Conservation (phyloP, 306 rosid genomes). For the Alnus rubra region DNA sequence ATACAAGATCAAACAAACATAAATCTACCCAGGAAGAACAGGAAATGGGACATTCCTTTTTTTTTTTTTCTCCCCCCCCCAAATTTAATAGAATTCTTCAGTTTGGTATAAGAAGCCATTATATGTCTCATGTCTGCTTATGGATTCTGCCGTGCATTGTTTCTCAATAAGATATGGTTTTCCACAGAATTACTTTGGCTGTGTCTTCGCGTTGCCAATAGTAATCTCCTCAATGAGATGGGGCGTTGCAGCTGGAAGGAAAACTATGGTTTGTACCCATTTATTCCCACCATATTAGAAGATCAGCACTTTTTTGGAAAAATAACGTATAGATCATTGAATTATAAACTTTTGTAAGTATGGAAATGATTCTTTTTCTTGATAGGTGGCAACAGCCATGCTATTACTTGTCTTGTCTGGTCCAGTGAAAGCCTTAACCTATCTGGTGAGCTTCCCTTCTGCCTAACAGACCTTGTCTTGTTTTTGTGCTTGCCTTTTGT, state of each 20-base stretch:
- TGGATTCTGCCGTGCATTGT: not conserved
- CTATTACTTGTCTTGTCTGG: constrained; percentile 88
- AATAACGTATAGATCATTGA: constrained; percentile 4
- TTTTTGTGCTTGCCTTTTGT: constrained; percentile 17
- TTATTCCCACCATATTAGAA: constrained; percentile 20
- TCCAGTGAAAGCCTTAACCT: constrained; percentile 86
- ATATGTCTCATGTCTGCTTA: not conserved
- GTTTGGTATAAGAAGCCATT: not conserved
- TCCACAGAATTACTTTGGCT: constrained; percentile 86
- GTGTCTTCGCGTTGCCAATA: constrained; percentile 90
- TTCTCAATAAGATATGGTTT: constrained; percentile 12
- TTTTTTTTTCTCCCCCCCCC: not conserved
- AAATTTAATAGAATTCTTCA: not conserved
- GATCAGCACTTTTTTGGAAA: constrained; percentile 20
- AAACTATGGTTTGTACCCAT: constrained; percentile 73
- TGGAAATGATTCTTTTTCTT: constrained; percentile 25
- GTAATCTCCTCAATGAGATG: constrained; percentile 98
- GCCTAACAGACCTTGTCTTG: not conserved
- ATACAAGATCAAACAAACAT: not conserved
- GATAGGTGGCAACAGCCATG: constrained; percentile 84
- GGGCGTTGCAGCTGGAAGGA: constrained; percentile 91
- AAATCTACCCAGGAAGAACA: not conserved
- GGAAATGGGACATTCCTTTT: not conserved
- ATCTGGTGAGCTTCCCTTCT: constrained; percentile 62
- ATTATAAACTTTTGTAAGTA: constrained; percentile 7